Conservation (phyloP, 768 basidiomycete genomes). For the Hirschioporus abietinus region DNA sequence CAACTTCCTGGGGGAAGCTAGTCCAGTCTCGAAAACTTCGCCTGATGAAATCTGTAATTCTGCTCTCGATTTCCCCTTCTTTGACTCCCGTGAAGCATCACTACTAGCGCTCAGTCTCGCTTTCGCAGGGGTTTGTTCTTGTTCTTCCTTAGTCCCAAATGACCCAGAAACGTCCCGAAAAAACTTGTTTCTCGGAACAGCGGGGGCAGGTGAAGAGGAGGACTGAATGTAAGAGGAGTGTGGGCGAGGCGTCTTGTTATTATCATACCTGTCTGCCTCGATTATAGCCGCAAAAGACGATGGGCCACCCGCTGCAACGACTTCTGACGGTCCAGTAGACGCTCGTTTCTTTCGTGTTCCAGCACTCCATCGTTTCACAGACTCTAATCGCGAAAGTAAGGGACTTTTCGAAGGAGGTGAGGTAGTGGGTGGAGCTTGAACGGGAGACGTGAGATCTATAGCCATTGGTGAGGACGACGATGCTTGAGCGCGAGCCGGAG, state of each 20-base stretch:
- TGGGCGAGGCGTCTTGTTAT: constrained; percentile 8
- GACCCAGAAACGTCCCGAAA: background rate
- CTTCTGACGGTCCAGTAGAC: constrained; percentile 3
- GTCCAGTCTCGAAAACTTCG: background rate
- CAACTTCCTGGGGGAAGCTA: background rate
- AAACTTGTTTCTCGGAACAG: background rate
- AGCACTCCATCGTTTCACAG: constrained; percentile 45
- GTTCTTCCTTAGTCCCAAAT: background rate
- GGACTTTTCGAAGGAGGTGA: constrained; percentile 32
- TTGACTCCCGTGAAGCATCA: background rate
- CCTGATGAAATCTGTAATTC: background rate
- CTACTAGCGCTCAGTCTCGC: background rate
- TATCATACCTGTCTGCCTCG: constrained; percentile 12
- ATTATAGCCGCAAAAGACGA: constrained; percentile 2
- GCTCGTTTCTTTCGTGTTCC: constrained; percentile 39
- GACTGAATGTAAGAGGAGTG: background rate
- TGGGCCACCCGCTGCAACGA: background rate
- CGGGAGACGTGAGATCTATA: constrained; percentile 5
- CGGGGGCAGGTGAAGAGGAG: background rate
- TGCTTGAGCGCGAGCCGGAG: constrained; percentile 19
- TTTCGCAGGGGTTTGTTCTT: background rate
- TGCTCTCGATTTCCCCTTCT: background rate
- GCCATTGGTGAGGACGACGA: background rate
- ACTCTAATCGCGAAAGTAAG: constrained; percentile 51
- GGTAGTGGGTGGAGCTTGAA: constrained; percentile 23